Evolutionary conservation across 805 yeast genomes (phyloP), one percentile per base, ranked within the genome.

Genomic region (Saturnispora diversa): DNA sequence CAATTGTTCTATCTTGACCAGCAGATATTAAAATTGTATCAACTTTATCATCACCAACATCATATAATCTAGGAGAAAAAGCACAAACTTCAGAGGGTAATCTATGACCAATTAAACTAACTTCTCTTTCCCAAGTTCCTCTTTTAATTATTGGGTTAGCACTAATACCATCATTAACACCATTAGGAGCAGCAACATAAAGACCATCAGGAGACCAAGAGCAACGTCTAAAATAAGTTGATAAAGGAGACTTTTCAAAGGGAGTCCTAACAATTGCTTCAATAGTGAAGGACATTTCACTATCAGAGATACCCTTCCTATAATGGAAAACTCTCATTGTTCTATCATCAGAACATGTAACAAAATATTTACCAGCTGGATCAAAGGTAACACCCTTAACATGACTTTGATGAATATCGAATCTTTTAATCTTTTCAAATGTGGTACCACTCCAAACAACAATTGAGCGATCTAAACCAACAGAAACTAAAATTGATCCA

Each of bases 331-430:
- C 76, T 44, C 94, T 72, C 36, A 90, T 78, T 0, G 96, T 82
- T 54, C 98, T 70, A 61, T 92, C 99, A 61, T 92, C 99, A 2
- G 95, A 84, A 17, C 94, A 88, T 0, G 99, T 90, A 6, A 95
- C 97, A 65, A 92, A 92, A 59, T 86, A 92, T 63, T 92, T 92
- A 59, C 87, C 87, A 3, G 98, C 98, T 1, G 99, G 99, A 58
- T 92, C 99, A 60, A 92, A 92, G 1, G 90, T 90, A 10, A 92
- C 84, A 43, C 98, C 97, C 60, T 92, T 92, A 21, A 92, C 97
- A 64, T 84, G 90, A 2, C 95, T 84, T 56, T 86, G 94, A 59
- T 92, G 98, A 17, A 87, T 80, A 54, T 90, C 97, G 52, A 86
- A 84, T 24, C 95, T 66, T 56, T 85, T 86, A 42, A 90, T 75